Conservation (phyloP, 192 early-diverging fungal genomes). For the Gonapodya prolifera region DNA sequence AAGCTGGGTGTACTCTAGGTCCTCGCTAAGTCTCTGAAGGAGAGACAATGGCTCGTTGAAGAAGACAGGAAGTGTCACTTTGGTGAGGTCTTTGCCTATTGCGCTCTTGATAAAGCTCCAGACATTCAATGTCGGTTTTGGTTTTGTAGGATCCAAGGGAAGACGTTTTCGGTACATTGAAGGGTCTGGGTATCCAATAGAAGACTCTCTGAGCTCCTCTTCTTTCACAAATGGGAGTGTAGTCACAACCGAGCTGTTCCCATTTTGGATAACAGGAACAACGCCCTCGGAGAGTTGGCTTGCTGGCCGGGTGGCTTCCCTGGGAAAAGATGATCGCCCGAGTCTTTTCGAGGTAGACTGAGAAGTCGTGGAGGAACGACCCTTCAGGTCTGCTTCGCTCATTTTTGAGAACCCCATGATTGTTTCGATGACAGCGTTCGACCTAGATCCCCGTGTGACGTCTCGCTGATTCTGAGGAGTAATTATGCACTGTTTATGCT, state of each 20-base stretch:
- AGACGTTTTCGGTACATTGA: constrained; percentile 6
- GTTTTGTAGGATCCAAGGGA: constrained; percentile 22
- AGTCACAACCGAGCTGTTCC: not conserved
- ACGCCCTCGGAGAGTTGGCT: constrained; percentile 32
- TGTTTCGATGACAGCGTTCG: not conserved
- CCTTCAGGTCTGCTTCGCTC: constrained; percentile 15
- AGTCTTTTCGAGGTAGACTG: too few species aligned
- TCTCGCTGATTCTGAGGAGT: not conserved
- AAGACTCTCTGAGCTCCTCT: not conserved
- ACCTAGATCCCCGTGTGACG: not conserved
- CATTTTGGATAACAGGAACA: constrained; percentile 24
- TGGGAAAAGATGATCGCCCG: not conserved
- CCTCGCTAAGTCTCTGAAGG: constrained; percentile 75
- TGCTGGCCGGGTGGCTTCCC: constrained; percentile 16
- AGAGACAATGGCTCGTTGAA: constrained; percentile 82
- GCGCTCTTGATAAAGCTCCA: constrained; percentile 82
- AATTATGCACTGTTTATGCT: not conserved
- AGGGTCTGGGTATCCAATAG: constrained; percentile 3
- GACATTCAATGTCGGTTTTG: constrained; percentile 55
- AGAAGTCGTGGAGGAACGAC: not conserved
- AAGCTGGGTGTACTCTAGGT: constrained; percentile 74
- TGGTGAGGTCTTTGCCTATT: constrained; percentile 73
- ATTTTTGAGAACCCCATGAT: constrained; percentile 12
- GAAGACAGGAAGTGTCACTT: constrained; percentile 74
- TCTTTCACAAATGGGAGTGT: not conserved